Conservation (phyloP, 148 eudicot genomes). For the Rhododendron ferrugineum region DNA sequence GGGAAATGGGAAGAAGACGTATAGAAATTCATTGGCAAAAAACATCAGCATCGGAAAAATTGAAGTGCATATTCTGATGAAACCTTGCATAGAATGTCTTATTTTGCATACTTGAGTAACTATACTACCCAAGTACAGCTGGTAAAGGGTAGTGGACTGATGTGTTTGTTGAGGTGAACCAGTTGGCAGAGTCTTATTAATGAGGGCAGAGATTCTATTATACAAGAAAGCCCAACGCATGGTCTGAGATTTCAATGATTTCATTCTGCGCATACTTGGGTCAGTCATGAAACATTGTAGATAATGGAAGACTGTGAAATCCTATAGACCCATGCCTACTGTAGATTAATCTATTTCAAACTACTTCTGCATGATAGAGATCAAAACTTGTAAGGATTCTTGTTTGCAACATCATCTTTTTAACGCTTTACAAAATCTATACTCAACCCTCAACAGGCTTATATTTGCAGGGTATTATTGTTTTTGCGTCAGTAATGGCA, state of each 20-base stretch:
- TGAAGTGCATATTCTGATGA: neutral
- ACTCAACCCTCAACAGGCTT: neutral
- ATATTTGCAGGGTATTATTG: conserved; percentile 67
- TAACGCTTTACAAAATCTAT: neutral
- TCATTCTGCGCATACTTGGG: neutral
- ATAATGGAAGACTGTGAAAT: neutral
- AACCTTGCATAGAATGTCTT: neutral
- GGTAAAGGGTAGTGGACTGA: neutral
- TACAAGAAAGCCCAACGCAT: neutral
- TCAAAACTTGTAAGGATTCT: too few relatives aligned
- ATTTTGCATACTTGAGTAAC: neutral
- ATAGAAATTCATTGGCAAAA: neutral
- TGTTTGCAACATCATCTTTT: neutral
- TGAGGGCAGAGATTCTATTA: neutral
- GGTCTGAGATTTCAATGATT: neutral
- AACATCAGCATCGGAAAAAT: neutral
- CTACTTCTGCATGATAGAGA: neutral
- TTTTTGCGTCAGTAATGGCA: conserved; percentile 88
- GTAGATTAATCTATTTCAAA: neutral
- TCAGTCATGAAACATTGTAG: neutral
- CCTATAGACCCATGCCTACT: neutral
- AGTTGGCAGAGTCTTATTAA: neutral
- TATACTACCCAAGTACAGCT: neutral
- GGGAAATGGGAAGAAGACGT: too few relatives aligned
- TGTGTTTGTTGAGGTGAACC: neutral